A percentile compares a stretch with the other conserved stretches of the same genome.
Evolutionary conservation across 345 rosid species (phyloP).

Genomic region (Kernera saxatilis): DNA sequence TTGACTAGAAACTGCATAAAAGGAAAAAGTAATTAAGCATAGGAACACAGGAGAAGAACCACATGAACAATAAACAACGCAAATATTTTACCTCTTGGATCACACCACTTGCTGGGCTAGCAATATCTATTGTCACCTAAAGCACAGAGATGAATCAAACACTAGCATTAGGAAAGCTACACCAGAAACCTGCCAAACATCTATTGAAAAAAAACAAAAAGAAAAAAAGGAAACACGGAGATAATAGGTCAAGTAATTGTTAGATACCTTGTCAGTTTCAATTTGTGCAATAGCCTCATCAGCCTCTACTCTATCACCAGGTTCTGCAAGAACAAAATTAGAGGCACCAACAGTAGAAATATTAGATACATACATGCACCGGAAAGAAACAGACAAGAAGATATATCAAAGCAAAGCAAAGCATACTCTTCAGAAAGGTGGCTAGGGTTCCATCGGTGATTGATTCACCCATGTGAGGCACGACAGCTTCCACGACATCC

Average conservation of each 20-base stretch:
- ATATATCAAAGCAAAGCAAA: constrained; percentile 8
- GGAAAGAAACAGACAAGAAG: not conserved
- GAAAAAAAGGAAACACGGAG: not conserved
- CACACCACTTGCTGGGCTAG: constrained; percentile 84
- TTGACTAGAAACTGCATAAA: constrained; percentile 62
- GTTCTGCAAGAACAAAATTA: constrained; percentile 41
- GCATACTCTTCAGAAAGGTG: constrained; percentile 62
- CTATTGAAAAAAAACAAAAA: not conserved
- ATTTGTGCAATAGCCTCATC: constrained; percentile 96
- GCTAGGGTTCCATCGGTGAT: constrained; percentile 84
- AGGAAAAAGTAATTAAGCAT: not conserved
- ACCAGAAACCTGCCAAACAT: not conserved
- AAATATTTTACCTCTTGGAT: constrained; percentile 52
- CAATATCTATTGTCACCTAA: constrained; percentile 81
- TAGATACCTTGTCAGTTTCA: constrained; percentile 88
- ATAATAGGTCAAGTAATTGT: not conserved
- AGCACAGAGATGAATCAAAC: constrained; percentile 2
- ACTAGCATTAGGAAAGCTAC: constrained; percentile 9
- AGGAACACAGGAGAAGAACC: not conserved
- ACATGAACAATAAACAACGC: not conserved
- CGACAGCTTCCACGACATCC: constrained; percentile 67
- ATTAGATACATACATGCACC: not conserved
- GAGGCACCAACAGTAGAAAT: not conserved
- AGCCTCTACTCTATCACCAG: constrained; percentile 84
- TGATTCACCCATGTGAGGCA: constrained; percentile 92